phyloP scores from a whole-genome alignment of 768 basidiomycete genomes.

The Boletus reticulatus region DNA sequence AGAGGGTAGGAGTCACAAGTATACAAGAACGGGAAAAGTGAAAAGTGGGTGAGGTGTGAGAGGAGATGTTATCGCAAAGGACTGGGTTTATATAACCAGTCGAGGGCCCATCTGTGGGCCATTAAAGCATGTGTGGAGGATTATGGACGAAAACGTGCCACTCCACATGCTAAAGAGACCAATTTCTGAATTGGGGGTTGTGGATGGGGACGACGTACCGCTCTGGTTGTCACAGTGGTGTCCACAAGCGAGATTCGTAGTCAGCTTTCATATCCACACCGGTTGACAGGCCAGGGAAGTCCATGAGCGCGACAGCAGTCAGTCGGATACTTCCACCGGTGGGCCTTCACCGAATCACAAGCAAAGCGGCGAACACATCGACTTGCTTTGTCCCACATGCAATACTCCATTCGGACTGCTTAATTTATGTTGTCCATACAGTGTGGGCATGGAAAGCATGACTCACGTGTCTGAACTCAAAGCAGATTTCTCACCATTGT shows the following conservation, averaged over 20 bases:
- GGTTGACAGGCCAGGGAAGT: background rate
- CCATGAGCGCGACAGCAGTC: background rate
- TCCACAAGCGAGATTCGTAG: background rate
- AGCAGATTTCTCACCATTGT: too few species aligned
- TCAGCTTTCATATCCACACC: background rate
- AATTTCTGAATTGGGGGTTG: background rate
- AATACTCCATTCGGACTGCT: background rate
- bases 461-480: too few species aligned
- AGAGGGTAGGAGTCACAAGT: background rate
- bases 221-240: background rate
- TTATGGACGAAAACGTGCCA: too few species aligned
- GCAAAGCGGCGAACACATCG: too few species aligned
- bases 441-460: too few species aligned
- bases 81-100: background rate
- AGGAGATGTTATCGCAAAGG: background rate
- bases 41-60: background rate
- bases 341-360: background rate
- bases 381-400: background rate
- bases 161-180: too few species aligned
- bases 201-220: background rate
- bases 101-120: background rate
- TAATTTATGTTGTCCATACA: too few species aligned
- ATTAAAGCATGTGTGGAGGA: background rate
- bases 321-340: background rate
- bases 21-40: background rate